Evolutionary conservation across 148 eudicot genomes (phyloP), one percentile per base, ranked within the genome.

Genomic region (Chenopodium formosanum): DNA sequence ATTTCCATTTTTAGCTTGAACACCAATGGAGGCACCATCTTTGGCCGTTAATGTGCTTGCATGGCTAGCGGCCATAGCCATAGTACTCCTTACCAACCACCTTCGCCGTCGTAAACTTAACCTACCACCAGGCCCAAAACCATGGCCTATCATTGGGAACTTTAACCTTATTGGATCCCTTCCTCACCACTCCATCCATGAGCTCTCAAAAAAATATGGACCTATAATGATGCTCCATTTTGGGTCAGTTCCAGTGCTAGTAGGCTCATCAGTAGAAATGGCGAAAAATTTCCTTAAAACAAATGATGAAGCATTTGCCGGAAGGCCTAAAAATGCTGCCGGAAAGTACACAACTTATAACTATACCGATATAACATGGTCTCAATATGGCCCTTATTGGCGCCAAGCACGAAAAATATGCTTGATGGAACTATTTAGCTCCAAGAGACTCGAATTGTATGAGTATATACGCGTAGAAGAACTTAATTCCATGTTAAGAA

Each of bases 131-230:
- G 98, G 97, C 70, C 98, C 98, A 40, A 92, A 86, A 70, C 89
- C 97, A 10, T 95, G 96, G 97, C 97, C 98, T 16, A 80, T 95
- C 2, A 93, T 95, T 19, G 98, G 98, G 0, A 95, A 95, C 86
- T 90, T 93, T 44, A 92, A 95, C 87, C 94, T 93, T 11, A 88
- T 95, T 9, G 94, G 97, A 1, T 5, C 88, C 14, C 97, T 92
- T 72, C 93, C 96, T 12, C 99, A 95, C 83, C 90, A 89, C 7
- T 92, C 97, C 68, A 69, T 94, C 71, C 90, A 95, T 75, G 76
- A 84, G 7, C 91, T 95, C 75, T 88, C 94, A 76, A 81, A 82
- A 44, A 84, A 80, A 66, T 89, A 95, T 72, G 98, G 99, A 2
- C 95, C 91, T 34, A 11, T 95, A 58, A 92, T 95, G 93, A 91